Evolutionary conservation across 2,329 filamentous ascomycete genomes (phyloP).

Genomic region (Colletotrichum horii): DNA sequence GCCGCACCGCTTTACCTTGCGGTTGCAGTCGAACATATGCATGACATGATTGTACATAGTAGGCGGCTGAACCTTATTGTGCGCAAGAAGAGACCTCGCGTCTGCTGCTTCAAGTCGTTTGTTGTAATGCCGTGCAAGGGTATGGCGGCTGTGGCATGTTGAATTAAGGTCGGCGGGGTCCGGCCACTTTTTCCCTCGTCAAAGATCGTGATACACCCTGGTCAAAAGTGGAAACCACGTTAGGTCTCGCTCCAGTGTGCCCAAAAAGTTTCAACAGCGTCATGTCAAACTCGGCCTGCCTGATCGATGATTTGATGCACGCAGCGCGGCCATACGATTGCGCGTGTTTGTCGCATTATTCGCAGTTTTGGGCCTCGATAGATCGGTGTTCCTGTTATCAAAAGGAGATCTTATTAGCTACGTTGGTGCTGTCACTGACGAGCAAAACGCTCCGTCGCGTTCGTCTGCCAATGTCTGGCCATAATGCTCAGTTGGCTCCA

Average conservation of each 20-base stretch:
- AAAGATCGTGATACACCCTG: neutral
- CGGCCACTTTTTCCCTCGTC: neutral
- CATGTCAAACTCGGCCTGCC: neutral
- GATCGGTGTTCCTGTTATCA: too few relatives aligned
- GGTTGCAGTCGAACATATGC: neutral
- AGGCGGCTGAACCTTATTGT: neutral
- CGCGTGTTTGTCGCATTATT: neutral
- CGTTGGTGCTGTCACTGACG: too few relatives aligned
- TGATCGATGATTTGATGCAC: neutral
- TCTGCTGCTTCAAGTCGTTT: neutral
- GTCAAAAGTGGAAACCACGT: neutral
- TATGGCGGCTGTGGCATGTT: neutral
- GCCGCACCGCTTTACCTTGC: neutral
- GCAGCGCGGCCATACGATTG: too few relatives aligned
- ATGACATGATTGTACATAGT: neutral
- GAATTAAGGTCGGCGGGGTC: neutral
- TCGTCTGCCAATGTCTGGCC: too few relatives aligned
- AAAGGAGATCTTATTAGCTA: too few relatives aligned
- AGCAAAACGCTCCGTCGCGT: too few relatives aligned
- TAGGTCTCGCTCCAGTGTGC: neutral
- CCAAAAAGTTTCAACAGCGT: neutral
- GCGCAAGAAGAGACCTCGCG: neutral
- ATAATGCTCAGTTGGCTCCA: too few relatives aligned
- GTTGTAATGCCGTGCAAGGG: neutral
- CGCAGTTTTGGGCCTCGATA: too few relatives aligned